Evolutionary conservation across 176 grass and related monocot species (phyloP).

Genomic region (Carex cristatella): DNA sequence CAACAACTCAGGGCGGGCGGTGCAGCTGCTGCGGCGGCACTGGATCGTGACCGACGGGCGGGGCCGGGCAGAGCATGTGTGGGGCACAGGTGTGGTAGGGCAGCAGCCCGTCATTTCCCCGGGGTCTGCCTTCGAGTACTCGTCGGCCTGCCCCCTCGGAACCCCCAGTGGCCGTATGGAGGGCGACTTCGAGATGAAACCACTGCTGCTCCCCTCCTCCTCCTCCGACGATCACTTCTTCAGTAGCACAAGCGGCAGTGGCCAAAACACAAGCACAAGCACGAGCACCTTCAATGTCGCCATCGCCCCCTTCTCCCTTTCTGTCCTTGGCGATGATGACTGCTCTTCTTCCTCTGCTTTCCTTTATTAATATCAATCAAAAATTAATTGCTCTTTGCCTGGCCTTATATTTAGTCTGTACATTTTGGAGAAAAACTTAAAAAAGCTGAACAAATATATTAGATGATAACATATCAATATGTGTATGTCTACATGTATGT

Average conservation of each 20-base stretch:
- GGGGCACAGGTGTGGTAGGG: slow-evolving; percentile 6
- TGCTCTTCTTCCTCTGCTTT: not conserved
- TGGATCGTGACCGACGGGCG: slow-evolving; percentile 3
- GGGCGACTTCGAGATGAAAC: slow-evolving; percentile 24
- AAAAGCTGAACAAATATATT: not conserved
- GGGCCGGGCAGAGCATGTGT: slow-evolving; percentile 9
- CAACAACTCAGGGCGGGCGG: slow-evolving; percentile 24
- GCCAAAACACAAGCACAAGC: not conserved
- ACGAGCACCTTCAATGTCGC: slow-evolving; percentile 7
- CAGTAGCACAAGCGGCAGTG: not conserved
- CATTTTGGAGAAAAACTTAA: not conserved
- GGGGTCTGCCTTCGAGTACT: slow-evolving; percentile 1
- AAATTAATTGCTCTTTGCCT: not conserved
- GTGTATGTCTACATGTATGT: not conserved
- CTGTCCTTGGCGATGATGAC: not conserved
- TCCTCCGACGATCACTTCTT: not conserved
- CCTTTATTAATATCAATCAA: not conserved
- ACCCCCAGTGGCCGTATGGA: slow-evolving; percentile 15
- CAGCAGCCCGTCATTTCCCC: slow-evolving; percentile 18
- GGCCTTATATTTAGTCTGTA: not conserved
- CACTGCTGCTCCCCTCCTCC: not conserved
- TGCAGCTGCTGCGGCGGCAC: slow-evolving; percentile 24
- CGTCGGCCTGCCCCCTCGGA: slow-evolving; percentile 10
- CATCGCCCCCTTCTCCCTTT: slow-evolving; percentile 15
- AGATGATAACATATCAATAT: not conserved